Evolutionary conservation across 1,284 basidiomycete genomes (phyloP).

Genomic region (Anthracocystis walkeri): DNA sequence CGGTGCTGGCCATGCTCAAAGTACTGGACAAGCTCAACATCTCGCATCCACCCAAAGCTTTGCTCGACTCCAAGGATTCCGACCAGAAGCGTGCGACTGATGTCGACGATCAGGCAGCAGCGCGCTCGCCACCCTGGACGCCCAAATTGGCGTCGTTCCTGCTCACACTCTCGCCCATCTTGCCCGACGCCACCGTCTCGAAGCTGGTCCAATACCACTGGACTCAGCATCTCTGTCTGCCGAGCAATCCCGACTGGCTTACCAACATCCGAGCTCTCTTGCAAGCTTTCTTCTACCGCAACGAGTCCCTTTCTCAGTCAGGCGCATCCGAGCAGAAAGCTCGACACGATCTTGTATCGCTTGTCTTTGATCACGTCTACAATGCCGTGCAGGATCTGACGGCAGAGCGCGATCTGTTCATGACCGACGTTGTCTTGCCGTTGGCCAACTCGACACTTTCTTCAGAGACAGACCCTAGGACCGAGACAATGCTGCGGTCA

Average conservation of each 20-base stretch:
- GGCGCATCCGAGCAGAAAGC: constrained; percentile 19
- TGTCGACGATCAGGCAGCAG: constrained; percentile 9
- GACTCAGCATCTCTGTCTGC: constrained; percentile 62
- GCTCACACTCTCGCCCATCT: constrained; percentile 60
- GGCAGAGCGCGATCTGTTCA: constrained; percentile 53
- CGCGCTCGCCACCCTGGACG: constrained; percentile 53
- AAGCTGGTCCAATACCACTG: constrained; percentile 62
- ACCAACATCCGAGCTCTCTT: constrained; percentile 58
- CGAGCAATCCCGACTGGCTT: constrained; percentile 64
- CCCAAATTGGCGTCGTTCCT: constrained; percentile 58
- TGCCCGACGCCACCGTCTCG: constrained; percentile 58
- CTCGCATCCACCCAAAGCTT: constrained; percentile 24
- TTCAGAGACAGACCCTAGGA: constrained; percentile 49
- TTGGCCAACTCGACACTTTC: constrained; percentile 55
- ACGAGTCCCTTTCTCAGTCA: constrained; percentile 29
- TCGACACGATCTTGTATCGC: constrained; percentile 52
- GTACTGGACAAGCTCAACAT: constrained; percentile 42
- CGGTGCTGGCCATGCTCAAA: constrained; percentile 40
- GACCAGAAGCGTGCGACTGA: constrained; percentile 20
- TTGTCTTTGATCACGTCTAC: constrained; percentile 66
- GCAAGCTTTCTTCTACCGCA: constrained; percentile 62
- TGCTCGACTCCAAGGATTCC: constrained; percentile 17
- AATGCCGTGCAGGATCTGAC: constrained; percentile 63
- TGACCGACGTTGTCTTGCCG: constrained; percentile 61
- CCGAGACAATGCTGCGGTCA: constrained; percentile 47